phyloP scores from a whole-genome alignment of 768 basidiomycete species.

The Podaxis rugospora region DNA sequence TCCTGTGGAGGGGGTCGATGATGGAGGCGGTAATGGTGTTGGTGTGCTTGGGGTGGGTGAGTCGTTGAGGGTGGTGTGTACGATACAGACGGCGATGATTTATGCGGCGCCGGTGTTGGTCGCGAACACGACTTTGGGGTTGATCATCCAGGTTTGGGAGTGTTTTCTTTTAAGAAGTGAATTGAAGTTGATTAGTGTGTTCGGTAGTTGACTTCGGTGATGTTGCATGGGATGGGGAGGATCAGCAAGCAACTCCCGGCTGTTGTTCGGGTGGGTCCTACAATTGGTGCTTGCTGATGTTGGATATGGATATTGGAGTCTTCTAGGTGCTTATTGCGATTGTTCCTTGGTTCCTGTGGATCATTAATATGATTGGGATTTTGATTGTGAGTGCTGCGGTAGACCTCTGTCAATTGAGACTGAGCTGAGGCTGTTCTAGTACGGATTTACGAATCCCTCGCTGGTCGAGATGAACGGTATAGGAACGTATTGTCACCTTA shows the following conservation, averaged over 20 bases:
- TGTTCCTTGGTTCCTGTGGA: constrained; percentile 5
- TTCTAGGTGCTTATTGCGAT: not conserved
- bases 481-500: constrained; percentile 7
- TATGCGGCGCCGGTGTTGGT: constrained; percentile 5
- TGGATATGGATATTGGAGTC: not conserved
- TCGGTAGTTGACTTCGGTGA: not conserved
- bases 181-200: not conserved
- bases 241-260: not conserved
- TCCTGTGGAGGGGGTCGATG: not conserved
- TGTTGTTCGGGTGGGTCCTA: not conserved
- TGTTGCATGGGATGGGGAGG: not conserved
- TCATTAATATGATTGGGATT: not conserved
- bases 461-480: not conserved
- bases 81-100: constrained; percentile 1
- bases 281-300: not conserved
- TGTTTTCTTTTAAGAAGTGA: not conserved
- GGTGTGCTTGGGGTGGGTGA: not conserved
- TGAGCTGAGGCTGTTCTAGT: not conserved
- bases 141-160: constrained; percentile 4
- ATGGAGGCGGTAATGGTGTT: not conserved
- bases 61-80: not conserved
- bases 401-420: not conserved
- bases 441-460: not conserved
- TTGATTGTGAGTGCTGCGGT: not conserved
- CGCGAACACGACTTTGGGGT: constrained; percentile 2